Base-by-base conservation (phyloP, 495 filamentous ascomycete species). In the Clavariopsis aquatica region DNA sequence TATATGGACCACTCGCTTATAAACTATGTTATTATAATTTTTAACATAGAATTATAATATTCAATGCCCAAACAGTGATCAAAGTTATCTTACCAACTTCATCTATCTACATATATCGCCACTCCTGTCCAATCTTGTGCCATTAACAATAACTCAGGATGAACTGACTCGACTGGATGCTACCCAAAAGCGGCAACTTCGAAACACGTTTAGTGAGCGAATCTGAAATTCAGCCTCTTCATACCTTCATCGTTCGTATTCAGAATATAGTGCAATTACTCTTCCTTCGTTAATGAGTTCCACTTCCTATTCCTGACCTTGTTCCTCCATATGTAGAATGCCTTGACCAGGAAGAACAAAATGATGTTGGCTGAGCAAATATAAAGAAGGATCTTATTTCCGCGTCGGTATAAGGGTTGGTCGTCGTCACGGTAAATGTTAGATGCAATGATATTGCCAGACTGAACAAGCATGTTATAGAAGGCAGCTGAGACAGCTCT, bases 401-500 rank as follows among this genome's bases (percentile, higher is more conserved):
- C 83, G 8, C 51, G 51, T 13, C 51, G 23, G 28, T 60, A 52
- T 23, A 60, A 22, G 0, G 83, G 83, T 58, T 77, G 75, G 66
- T 86, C 84, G 45, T 83, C 81, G 15, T 78, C 78, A 36, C 82
- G 76, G 69, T 85, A 86, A 45, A 85, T 80, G 65, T 84, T 83
- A 56, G 69, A 74, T 0, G 75, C 73, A 60, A 83, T 79, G 34
- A 85, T 81, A 49, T 77, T 81, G 8, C 81, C 80, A 5, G 73
- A 63, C 57, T 82, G 78, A 15, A 78, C 76, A 46, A 64, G 71
- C 73, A 78, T 74, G 60, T 82, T 83, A 69, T 82, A 83, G 7
- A 80, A 29, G 0, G 81, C 81, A 0, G 83, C 81, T 2, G 81
- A 81, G 19, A 91, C 84, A 4, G 87, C 85, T 2, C 88, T 71